Base-by-base conservation (phyloP, 192 early-diverging fungal species). In the Linnemannia elongata region DNA sequence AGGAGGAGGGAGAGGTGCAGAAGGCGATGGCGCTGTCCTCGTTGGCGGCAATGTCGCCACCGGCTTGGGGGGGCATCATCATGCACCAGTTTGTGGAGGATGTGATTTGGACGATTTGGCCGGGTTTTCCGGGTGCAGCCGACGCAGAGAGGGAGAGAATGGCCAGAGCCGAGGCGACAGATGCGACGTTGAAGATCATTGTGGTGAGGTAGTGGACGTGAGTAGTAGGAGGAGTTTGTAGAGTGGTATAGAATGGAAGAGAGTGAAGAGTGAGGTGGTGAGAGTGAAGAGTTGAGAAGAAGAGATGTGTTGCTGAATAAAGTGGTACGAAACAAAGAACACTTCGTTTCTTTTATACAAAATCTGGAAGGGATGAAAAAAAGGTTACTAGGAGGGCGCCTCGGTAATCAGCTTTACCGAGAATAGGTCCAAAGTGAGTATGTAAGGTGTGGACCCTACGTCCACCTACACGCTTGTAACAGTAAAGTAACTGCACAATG, bases 11-110 rank as follows among this genome's bases (percentile, higher is more conserved):
- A 24, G 79, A 77, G 30, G 87, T 88, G 77, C 92, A 93, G 69
- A 90, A 93, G 30, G 91, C 85, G 1, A 90, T 52, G 41, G 85
- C 89, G 30, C 82, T 45, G 54, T 85, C 82, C 72, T 93, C 92
- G 55, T 78, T 92, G 4, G 77, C 77, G 15, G 88, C 74, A 82
- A 91, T 91, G 24, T 76, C 69, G 24, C 81, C 79, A 9, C 85
- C 86, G 9, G 72, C 82, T 3, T 69, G 38, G n/a, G 89, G 71
- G 38, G 91, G 91, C 80, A 90, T 88, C 79, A 92, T 80, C 78
- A 86, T 80, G 75, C 83, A 86, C 78, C 78, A 86, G 69, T 74
- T 72, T 3, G 80, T 52, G 30, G 60, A 52, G 27, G 80, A 78
- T 13, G 77, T 72, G 78, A 88, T 76, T 27, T 77, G 80, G 13